Base-by-base conservation (phyloP, 2,329 filamentous ascomycete genomes). In the Capronia americana region DNA sequence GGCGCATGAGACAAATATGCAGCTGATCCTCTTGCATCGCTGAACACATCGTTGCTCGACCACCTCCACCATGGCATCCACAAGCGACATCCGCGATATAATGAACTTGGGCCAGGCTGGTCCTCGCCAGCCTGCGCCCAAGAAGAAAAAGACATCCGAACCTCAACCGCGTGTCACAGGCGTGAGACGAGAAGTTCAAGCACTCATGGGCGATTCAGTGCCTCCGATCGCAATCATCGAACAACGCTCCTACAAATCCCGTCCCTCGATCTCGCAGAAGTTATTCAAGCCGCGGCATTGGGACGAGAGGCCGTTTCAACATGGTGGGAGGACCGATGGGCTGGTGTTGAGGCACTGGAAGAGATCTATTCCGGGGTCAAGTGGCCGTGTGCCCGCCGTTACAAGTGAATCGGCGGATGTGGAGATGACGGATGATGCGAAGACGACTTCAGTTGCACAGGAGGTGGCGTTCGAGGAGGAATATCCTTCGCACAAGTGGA, bases 11-110 rank as follows among this genome's bases (percentile, higher is more conserved):
- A 7, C 38, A 20, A 17, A 44, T 20, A 44, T 44, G 5, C 38
- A 8, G 14, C n/a, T 44, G 38, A 44, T n/a, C 8, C 17, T 8
- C 17, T n/a, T 44, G 17, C 4, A 8, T 44, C 17, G 2, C 38
- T n/a, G 17, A 20, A 44, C 5, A 17, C 38, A 4, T 8, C 17
- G 17, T 8, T 41, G n/a, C 10, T 26, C 2, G 3, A 51, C 12
- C 54, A 32, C 41, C 26, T 30, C 26, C 28, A 6, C 30, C 74
- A 83, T 74, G 70, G 92, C 92, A 89, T 85, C 89, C 68, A 90
- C 90, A 69, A 86, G 88, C 77, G 92, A 96, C 84, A 87, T 96
- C 73, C 92, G 91, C 81, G 92, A 96, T 78, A 92, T 96, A 76
- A 88, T 96, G 75, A 92, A 93, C 78, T 84, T 96, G 76, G 89